These are phyloP conservation scores for Stephania japonica DNA, from an alignment of 164 flowering plant species.

Conservation along the genomic window DNA sequence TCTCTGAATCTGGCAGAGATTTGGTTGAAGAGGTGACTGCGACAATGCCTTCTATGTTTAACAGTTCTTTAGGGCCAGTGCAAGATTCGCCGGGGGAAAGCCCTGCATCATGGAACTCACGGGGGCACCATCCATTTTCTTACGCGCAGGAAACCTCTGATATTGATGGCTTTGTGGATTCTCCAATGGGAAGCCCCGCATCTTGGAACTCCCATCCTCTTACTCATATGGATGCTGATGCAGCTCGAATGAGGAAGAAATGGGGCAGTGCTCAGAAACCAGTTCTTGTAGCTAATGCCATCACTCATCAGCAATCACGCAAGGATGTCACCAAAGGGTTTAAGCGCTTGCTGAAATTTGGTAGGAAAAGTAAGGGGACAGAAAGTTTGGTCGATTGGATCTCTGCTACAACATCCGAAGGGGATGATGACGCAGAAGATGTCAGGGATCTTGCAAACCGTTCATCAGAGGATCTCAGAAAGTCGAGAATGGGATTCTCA, in stretches of 20 bases:
- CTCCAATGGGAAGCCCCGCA: slow-evolving; percentile 91
- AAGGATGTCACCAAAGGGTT: slow-evolving; percentile 89
- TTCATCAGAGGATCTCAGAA: slow-evolving; percentile 83
- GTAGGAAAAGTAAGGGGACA: slow-evolving; percentile 76
- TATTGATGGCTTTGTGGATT: slow-evolving; percentile 77
- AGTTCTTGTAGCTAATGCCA: slow-evolving; percentile 42
- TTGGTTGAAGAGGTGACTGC: slow-evolving; percentile 50
- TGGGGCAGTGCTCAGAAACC: slow-evolving; percentile 96
- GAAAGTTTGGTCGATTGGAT: slow-evolving; percentile 85
- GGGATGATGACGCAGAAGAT: slow-evolving; percentile 96
- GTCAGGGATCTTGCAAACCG: slow-evolving; percentile 74
- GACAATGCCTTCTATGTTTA: slow-evolving; percentile 38
- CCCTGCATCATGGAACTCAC: slow-evolving; percentile 83
- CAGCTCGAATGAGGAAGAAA: slow-evolving; percentile 90
- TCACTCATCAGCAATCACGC: slow-evolving; percentile 52
- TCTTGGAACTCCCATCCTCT: slow-evolving; percentile 77
- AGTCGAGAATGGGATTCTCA: slow-evolving; percentile 85
- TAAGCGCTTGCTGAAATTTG: slow-evolving; percentile 83
- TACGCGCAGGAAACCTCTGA: slow-evolving; percentile 76
- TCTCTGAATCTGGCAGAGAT: slow-evolving; percentile 47
- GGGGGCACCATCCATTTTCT: slow-evolving; percentile 54
- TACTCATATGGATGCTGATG: slow-evolving; percentile 66
- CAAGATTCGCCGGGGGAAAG: slow-evolving; percentile 88
- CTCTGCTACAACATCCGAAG: slow-evolving; percentile 98
- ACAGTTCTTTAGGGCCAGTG: slow-evolving; percentile 29